These are phyloP conservation scores for Nitzschia sp. DNA, from an alignment of 108 stramenopile genomes.

Conservation along the genomic window DNA sequence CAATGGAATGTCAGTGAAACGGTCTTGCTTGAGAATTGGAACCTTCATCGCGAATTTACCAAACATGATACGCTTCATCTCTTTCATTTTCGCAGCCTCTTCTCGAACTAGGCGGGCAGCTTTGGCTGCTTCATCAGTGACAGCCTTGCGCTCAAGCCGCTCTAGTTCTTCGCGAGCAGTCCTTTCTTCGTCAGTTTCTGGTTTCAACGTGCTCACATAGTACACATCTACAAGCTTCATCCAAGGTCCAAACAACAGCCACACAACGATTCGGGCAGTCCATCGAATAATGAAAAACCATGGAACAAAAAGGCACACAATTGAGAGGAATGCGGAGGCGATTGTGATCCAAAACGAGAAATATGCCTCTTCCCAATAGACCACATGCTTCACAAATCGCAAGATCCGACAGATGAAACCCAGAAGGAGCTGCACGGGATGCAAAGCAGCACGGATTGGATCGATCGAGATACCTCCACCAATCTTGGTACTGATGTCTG, in stretches of 20 bases:
- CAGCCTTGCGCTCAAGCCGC: conserved; percentile 15
- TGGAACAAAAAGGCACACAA: conserved; percentile 63
- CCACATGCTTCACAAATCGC: conserved; percentile 60
- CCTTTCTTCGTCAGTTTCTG: conserved; percentile 49
- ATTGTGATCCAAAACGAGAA: conserved; percentile 67
- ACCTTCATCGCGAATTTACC: conserved; percentile 62
- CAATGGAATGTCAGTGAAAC: conserved; percentile 61
- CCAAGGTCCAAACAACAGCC: conserved; percentile 77
- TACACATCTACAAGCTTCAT: conserved; percentile 71
- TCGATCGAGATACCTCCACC: conserved; percentile 44
- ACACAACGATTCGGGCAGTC: conserved; percentile 59
- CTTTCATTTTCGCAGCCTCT: conserved; percentile 60
- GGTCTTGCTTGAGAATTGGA: conserved; percentile 65
- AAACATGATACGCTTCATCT: conserved; percentile 77
- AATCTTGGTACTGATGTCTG: conserved; percentile 55
- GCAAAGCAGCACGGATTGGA: conserved; percentile 48
- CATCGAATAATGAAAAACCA: conserved; percentile 65
- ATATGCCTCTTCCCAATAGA: conserved; percentile 73
- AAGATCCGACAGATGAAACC: conserved; percentile 44
- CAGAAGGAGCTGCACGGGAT: conserved; percentile 61
- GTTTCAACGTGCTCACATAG: conserved; percentile 35
- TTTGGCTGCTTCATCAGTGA: conserved; percentile 7
- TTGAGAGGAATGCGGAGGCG: conserved; percentile 45
- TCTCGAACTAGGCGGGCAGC: conserved; percentile 52
- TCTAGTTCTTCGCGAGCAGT: conserved; percentile 18